These are phyloP conservation scores for Fusarium sp. DNA, from an alignment of 2,329 filamentous ascomycete genomes.

Conservation along the genomic window DNA sequence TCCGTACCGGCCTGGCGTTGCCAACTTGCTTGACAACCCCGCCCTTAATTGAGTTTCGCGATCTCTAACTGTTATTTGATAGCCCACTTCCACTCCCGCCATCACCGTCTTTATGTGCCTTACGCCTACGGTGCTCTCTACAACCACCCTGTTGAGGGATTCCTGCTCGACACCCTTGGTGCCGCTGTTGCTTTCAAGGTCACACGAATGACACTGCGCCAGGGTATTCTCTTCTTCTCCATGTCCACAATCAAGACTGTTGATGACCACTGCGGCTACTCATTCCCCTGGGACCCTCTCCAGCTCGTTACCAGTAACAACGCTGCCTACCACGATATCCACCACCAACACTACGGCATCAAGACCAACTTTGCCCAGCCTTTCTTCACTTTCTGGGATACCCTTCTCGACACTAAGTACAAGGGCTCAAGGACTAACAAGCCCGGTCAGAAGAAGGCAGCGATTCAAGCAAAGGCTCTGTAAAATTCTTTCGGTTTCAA, in stretches of 20 bases:
- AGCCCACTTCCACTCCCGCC: conserved; percentile 93
- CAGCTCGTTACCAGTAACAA: conserved; percentile 96
- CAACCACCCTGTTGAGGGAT: conserved; percentile 95
- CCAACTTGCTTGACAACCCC: background rate
- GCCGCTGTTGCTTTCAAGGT: conserved; percentile 86
- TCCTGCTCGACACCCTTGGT: conserved; percentile 91
- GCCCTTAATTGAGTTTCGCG: background rate
- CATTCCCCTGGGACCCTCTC: conserved; percentile 94
- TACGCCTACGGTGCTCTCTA: conserved; percentile 98
- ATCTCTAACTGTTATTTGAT: conserved; percentile 23
- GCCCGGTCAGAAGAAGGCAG: conserved; percentile 53
- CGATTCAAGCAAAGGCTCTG: conserved; percentile 21
- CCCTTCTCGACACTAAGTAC: conserved; percentile 85
- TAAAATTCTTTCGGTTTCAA: conserved; percentile 30
- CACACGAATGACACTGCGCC: conserved; percentile 84
- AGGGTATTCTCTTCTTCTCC: conserved; percentile 91
- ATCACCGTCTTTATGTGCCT: conserved; percentile 96
- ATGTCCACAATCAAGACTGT: conserved; percentile 95
- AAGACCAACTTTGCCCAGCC: conserved; percentile 94
- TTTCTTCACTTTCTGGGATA: conserved; percentile 97
- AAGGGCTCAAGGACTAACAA: conserved; percentile 68
- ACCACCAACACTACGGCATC: conserved; percentile 99
- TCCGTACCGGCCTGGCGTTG: background rate
- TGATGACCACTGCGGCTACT: conserved; percentile 96
- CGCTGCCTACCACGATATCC: conserved; percentile 95